These are phyloP conservation scores for Spinellus fusiger DNA, from an alignment of 192 early-diverging fungal genomes.

Conservation along the genomic window DNA sequence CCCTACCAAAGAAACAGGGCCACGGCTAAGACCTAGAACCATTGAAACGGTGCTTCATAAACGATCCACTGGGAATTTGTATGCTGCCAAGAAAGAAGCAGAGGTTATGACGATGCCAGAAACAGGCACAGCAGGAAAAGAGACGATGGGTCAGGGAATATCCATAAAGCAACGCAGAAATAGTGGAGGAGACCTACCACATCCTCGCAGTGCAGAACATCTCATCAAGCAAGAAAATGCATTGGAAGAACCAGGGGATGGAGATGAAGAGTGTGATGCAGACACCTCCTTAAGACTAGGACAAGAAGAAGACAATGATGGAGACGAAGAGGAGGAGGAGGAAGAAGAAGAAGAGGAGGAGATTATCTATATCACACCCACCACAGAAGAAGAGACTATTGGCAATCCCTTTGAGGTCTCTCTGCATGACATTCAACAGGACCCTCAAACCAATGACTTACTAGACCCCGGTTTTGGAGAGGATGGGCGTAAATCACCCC, in stretches of 20 bases:
- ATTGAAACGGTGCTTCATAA: not conserved
- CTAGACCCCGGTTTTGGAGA: not conserved
- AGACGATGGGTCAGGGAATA: not conserved
- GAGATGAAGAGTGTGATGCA: conserved; percentile 10
- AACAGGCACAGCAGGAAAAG: no score
- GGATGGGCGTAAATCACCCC: not conserved
- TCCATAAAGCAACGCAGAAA: not conserved
- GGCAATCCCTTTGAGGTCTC: conserved; percentile 5
- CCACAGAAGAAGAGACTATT: not conserved
- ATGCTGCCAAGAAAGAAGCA: not conserved
- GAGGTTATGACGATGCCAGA: conserved; percentile 2
- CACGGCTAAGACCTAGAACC: not conserved
- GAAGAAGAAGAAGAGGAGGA: conserved; percentile 9
- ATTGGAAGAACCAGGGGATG: not conserved
- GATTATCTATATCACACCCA: not conserved
- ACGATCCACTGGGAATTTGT: not conserved
- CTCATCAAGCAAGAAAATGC: not conserved
- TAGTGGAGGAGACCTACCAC: not conserved
- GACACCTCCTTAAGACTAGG: not conserved
- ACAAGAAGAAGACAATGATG: not conserved
- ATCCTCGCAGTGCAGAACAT: not conserved
- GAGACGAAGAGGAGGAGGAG: conserved; percentile 1
- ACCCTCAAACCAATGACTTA: not conserved
- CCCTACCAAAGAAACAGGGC: not conserved
- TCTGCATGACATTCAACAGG: not conserved